Evolutionary conservation across 306 rosid genomes (phyloP).

Genomic region (Arachis stenosperma): DNA sequence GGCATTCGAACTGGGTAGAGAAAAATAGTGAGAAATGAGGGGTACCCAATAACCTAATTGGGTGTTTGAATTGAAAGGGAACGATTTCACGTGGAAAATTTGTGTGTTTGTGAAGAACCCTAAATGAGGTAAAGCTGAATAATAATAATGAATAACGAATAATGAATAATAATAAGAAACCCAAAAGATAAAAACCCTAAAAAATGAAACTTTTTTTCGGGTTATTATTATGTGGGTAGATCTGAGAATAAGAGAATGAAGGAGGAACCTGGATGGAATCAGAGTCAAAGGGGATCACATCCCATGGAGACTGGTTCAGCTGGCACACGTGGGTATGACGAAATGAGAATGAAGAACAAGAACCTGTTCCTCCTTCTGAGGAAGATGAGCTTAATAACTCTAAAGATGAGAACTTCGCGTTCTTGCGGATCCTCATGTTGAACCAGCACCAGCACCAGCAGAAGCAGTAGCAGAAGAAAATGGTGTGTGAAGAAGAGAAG

Average conservation of each 20-base stretch:
- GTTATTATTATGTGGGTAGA: slow-evolving; percentile 32
- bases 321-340: slow-evolving; percentile 69
- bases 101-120: slow-evolving; percentile 46
- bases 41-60: slow-evolving; percentile 53
- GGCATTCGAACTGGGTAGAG: slow-evolving; percentile 49
- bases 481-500: neutral
- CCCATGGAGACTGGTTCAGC: slow-evolving; percentile 93
- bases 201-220: too few species aligned
- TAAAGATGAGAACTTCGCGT: slow-evolving; percentile 69
- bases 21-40: slow-evolving; percentile 42
- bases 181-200: slow-evolving; percentile 51
- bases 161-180: neutral
- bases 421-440: slow-evolving; percentile 82
- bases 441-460: neutral
- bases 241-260: slow-evolving; percentile 43
- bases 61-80: slow-evolving; percentile 25
- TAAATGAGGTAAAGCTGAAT: slow-evolving; percentile 21
- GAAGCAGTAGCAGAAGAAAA: too few species aligned
- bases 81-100: slow-evolving; percentile 23
- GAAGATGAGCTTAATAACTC: slow-evolving; percentile 42
- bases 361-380: slow-evolving; percentile 38
- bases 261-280: slow-evolving; percentile 57
- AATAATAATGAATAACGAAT: too few species aligned
- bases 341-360: slow-evolving; percentile 19
- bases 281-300: slow-evolving; percentile 60